Evolutionary conservation across 1,284 basidiomycete genomes (phyloP).

Genomic region (Sporisorium sorghi): DNA sequence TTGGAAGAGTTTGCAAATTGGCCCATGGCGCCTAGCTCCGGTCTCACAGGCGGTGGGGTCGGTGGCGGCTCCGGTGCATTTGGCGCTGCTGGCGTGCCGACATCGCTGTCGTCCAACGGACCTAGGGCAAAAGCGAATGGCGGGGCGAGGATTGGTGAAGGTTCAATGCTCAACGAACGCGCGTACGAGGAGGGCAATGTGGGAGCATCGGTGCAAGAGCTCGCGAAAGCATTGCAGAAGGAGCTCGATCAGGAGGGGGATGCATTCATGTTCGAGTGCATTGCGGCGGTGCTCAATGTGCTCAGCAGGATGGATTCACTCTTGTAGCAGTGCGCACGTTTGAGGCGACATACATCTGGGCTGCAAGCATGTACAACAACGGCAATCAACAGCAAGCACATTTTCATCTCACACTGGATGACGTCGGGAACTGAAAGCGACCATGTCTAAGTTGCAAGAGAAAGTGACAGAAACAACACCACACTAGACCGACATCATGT

Average conservation of each 20-base stretch:
- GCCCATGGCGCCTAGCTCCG: conserved; percentile 67
- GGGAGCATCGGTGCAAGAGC: conserved; percentile 53
- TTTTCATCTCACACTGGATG: background rate
- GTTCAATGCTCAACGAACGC: conserved; percentile 34
- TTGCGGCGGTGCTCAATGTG: conserved; percentile 64
- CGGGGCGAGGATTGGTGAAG: conserved; percentile 45
- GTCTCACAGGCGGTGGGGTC: conserved; percentile 39
- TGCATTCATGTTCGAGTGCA: conserved; percentile 60
- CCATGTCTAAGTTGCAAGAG: conserved; percentile 1
- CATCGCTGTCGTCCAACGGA: conserved; percentile 27
- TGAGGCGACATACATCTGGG: no score
- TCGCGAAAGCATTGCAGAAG: conserved; percentile 55
- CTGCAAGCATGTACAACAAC: background rate
- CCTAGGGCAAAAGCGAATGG: conserved; percentile 24
- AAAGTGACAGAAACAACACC: background rate
- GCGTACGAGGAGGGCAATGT: conserved; percentile 30
- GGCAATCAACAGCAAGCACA: background rate
- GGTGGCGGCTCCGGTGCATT: conserved; percentile 31
- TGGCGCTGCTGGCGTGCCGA: conserved; percentile 22
- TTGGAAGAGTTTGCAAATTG: conserved; percentile 63
- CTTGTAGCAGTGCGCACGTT: conserved; percentile 12
- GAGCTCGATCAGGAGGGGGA: conserved; percentile 54
- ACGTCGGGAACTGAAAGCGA: background rate
- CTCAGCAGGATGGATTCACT: conserved; percentile 63
- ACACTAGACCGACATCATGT: conserved; percentile 55